These are phyloP conservation scores for Porcisia deanei DNA, from an alignment of 208 protist species.

Conservation along the genomic window DNA sequence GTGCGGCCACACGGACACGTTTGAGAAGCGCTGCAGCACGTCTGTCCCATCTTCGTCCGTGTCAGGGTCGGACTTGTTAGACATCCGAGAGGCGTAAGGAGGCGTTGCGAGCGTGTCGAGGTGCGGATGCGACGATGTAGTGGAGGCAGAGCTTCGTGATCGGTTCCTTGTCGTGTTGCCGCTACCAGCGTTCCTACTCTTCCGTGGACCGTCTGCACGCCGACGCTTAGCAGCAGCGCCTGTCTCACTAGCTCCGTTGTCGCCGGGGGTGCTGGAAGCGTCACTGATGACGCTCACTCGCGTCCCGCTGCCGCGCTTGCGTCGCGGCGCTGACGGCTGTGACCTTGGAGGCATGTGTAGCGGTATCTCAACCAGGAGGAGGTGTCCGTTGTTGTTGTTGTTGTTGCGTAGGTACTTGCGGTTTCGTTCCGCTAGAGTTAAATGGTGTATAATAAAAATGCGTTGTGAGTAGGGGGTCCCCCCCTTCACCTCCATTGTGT, in stretches of 20 bases:
- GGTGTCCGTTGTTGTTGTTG: background rate
- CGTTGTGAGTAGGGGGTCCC: too few species aligned
- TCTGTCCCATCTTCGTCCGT: constrained; percentile 11
- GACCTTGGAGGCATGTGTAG: background rate
- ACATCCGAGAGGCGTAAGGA: background rate
- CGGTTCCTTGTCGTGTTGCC: background rate
- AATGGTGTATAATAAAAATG: too few species aligned
- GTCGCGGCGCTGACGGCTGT: background rate
- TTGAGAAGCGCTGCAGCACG: constrained; percentile 35
- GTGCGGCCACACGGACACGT: constrained; percentile 7
- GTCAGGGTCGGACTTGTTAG: background rate
- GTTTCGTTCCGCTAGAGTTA: too few species aligned
- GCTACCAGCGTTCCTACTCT: background rate
- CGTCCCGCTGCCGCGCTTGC: background rate
- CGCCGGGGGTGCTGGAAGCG: background rate
- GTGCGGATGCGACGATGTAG: background rate
- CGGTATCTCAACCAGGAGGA: background rate
- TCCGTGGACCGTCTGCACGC: background rate
- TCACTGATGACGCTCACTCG: background rate
- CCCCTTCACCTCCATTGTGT: too few species aligned
- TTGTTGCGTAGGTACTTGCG: background rate
- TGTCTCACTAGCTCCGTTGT: background rate
- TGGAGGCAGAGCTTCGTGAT: background rate
- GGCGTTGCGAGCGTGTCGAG: background rate
- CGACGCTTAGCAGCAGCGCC: background rate